phyloP scores from a whole-genome alignment of 2,329 filamentous ascomycete genomes.

The Stachybotrys chartarum region DNA sequence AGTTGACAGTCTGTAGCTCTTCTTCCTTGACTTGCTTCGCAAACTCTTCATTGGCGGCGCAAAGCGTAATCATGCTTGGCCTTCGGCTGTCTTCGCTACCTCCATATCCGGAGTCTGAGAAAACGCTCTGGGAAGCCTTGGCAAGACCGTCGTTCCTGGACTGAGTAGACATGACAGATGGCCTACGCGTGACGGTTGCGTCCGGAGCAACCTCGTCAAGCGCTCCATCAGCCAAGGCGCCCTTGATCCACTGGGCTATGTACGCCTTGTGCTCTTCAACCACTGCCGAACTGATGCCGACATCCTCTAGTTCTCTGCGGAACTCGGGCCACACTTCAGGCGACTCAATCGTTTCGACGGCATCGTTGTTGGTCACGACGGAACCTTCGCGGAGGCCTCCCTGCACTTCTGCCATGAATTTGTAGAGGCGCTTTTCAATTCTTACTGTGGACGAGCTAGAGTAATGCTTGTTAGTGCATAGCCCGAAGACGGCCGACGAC shows the following conservation, averaged over 20 bases:
- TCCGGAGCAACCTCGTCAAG: neutral
- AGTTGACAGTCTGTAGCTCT: neutral
- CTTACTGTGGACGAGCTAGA: neutral
- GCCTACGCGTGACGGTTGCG: neutral
- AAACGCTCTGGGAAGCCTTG: neutral
- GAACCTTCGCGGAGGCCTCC: neutral
- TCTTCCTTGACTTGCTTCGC: neutral
- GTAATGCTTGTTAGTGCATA: neutral
- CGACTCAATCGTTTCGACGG: neutral
- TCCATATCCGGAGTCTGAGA: neutral
- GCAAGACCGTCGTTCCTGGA: neutral
- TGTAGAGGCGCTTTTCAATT: neutral
- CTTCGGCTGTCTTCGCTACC: neutral
- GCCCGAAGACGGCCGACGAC: neutral
- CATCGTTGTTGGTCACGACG: neutral
- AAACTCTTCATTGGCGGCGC: neutral
- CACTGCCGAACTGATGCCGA: neutral
- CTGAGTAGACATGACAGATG: neutral
- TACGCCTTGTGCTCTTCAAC: neutral
- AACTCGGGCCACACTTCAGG: neutral
- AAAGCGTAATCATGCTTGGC: neutral
- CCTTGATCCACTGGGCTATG: neutral
- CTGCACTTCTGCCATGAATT: neutral
- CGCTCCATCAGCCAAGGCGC: neutral
- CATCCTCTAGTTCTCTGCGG: neutral